phyloP scores from a whole-genome alignment of 345 rosid species.

The Cardamine resedifolia region DNA sequence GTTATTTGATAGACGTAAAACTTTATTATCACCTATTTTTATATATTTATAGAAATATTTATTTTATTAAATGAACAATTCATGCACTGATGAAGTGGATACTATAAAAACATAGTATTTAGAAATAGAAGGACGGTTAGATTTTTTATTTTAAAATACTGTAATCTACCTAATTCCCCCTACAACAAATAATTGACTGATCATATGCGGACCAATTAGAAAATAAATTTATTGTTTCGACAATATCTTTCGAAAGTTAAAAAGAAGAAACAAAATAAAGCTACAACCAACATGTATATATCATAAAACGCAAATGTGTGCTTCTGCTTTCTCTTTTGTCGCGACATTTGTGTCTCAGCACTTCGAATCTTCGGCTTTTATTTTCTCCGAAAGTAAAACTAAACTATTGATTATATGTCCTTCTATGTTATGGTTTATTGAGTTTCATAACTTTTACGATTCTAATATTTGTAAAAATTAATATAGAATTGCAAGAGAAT shows the following conservation, averaged over 20 bases:
- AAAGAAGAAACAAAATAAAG: background rate
- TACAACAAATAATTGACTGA: background rate
- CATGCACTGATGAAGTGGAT: too few relatives aligned
- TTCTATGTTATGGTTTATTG: background rate
- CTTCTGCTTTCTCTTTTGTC: background rate
- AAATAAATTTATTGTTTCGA: background rate
- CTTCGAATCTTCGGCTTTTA: constrained; percentile 7
- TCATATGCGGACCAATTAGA: background rate
- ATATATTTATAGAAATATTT: too few relatives aligned
- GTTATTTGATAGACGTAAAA: too few relatives aligned
- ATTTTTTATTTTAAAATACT: too few relatives aligned
- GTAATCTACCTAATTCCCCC: background rate
- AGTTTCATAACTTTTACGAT: background rate
- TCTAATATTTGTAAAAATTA: background rate
- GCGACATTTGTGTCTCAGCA: background rate
- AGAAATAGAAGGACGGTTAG: too few relatives aligned
- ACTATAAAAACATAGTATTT: too few relatives aligned
- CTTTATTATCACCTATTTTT: too few relatives aligned
- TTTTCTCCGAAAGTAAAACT: background rate
- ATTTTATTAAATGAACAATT: too few relatives aligned
- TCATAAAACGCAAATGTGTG: background rate
- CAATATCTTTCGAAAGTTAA: background rate
- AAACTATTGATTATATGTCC: background rate
- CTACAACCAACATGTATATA: background rate
- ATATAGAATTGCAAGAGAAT: background rate